Conservation (phyloP, 2,329 filamentous ascomycete species). For the Pyricularia sp. region DNA sequence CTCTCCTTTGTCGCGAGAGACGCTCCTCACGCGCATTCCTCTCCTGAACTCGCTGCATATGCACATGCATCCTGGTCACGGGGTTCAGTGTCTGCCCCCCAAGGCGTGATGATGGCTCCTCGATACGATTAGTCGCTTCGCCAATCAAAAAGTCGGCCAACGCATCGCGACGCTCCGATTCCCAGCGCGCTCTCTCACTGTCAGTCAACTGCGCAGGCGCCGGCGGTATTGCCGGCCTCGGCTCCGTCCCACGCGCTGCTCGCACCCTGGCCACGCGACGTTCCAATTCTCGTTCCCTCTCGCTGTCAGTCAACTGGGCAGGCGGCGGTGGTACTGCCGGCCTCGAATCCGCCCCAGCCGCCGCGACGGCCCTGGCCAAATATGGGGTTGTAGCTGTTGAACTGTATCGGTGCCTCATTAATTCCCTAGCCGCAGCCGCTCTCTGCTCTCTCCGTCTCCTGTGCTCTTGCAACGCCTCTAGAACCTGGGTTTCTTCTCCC, state of each 20-base stretch:
- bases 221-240: neutral
- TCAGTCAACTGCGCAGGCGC: neutral
- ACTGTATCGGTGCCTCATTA: neutral
- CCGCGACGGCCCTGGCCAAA: neutral
- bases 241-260: too few species aligned
- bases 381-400: neutral
- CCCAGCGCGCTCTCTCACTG: neutral
- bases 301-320: neutral
- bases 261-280: neutral
- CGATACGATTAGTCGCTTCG: neutral
- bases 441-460: conserved; percentile 36
- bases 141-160: neutral
- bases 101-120: neutral
- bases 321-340: neutral
- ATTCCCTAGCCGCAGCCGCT: conserved; percentile 5
- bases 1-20: neutral
- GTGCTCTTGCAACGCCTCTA: conserved; percentile 42
- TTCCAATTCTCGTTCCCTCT: neutral
- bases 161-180: neutral
- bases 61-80: neutral
- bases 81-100: neutral
- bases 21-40: neutral
- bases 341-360: neutral
- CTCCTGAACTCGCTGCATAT: neutral
- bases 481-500: conserved; percentile 39